A percentile compares a stretch with the other conserved stretches of the same genome.
These are phyloP conservation scores for Ajuga chamaepitys DNA, from an alignment of 257 asterid species.

Conservation along the genomic window DNA sequence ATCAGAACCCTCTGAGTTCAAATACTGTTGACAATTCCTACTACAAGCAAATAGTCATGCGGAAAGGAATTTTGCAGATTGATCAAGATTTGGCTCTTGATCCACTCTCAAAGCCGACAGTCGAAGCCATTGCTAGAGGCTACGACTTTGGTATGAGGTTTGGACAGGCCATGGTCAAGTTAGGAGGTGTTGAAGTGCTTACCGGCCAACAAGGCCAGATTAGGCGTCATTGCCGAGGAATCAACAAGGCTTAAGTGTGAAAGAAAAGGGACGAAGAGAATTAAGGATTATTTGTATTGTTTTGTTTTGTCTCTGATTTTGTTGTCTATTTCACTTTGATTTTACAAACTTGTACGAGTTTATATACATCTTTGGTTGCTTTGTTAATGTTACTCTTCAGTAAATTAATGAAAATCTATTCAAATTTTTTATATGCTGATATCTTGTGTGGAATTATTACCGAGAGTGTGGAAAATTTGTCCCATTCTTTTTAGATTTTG, in stretches of 20 bases:
- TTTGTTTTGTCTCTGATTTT: too few relatives aligned
- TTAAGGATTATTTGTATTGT: too few relatives aligned
- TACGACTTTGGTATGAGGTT: constrained; percentile 28
- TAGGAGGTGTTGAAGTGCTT: constrained; percentile 47
- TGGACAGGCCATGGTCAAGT: constrained; percentile 51
- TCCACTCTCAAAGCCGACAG: constrained; percentile 26
- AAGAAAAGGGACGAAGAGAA: too few relatives aligned
- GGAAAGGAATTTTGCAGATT: constrained; percentile 45
- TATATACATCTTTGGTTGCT: too few relatives aligned
- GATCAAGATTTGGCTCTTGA: constrained; percentile 58
- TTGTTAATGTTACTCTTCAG: too few relatives aligned
- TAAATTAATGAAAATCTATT: too few relatives aligned
- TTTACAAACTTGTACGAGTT: too few relatives aligned
- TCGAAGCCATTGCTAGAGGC: constrained; percentile 23
- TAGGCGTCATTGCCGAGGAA: constrained; percentile 29
- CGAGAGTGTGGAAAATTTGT: too few relatives aligned
- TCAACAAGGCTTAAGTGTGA: background rate
- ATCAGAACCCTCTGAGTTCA: constrained; percentile 37
- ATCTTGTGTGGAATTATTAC: too few relatives aligned
- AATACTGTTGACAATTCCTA: constrained; percentile 40
- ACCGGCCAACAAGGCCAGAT: constrained; percentile 41
- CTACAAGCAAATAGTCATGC: constrained; percentile 29
- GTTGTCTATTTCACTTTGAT: too few relatives aligned
- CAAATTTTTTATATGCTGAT: too few relatives aligned
- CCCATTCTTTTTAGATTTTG: too few relatives aligned